Base-by-base conservation (phyloP, 805 yeast genomes). In the Phaffomyces opuntiae region DNA sequence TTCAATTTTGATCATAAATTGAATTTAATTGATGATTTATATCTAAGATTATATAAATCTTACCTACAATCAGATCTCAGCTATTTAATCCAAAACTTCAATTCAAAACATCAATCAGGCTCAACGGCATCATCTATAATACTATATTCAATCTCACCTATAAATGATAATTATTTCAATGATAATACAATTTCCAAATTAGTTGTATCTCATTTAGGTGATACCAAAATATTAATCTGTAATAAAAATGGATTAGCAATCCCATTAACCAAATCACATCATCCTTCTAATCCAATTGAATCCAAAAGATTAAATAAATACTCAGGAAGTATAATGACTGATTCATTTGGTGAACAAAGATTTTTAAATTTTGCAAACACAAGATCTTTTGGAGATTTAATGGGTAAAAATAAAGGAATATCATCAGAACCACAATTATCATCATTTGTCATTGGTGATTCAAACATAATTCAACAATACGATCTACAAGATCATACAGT, bases 291-390 rank as follows among this genome's bases (percentile, higher is more conserved):
- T 40, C 83, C 88, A 1, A 69, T 78, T 11, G 99, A 93, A 64
- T 75, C 85, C 2, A 69, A 77, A 42, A 69, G 99, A 48, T 67
- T 93, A 38, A 72, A 84, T 26, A 75, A 77, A 50, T 84, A 73
- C 54, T 70, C 81, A 19, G 72, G 83, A 7, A 80, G 79, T 35
- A 70, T 82, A 47, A 77, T 83, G 58, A 80, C 85, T 7, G 98
- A 91, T 61, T 83, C 96, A 4, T 91, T 90, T 68, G 99, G 99
- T 7, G 95, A 89, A 57, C 87, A 85, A 58, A 62, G 98, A 47
- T 90, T 82, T 56, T 56, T 78, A 46, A 77, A 85, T 34, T 83
- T 81, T 59, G 96, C 97, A 21, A 93, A 93, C 59, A 93, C 99
- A 2, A 74, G 99, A 52, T 74, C 96, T 1, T 93, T 93, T 72